phyloP scores from a whole-genome alignment of 257 asterid species.

The Solanum bulbocastanum region DNA sequence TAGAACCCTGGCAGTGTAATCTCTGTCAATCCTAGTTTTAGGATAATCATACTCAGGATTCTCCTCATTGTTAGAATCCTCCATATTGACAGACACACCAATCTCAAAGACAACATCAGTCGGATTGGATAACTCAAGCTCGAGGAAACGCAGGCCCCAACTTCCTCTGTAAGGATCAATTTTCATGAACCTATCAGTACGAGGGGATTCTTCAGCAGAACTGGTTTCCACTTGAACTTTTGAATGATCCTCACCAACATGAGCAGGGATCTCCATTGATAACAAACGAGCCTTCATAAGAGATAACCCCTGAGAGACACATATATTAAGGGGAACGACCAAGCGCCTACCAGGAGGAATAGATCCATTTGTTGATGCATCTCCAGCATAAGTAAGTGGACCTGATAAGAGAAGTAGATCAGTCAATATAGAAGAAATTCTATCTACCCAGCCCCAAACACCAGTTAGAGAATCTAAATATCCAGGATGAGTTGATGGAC shows the following conservation, averaged over 20 bases:
- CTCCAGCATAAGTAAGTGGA: conserved; percentile 36
- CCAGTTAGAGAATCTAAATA: neutral
- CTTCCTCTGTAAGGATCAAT: conserved; percentile 98
- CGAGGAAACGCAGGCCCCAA: conserved; percentile 98
- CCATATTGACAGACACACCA: conserved; percentile 75
- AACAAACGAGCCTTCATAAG: conserved; percentile 90
- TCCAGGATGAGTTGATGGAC: neutral
- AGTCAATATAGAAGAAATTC: conserved; percentile 8
- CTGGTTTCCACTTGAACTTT: conserved; percentile 28
- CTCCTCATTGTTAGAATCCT: conserved; percentile 32
- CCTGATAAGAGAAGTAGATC: conserved; percentile 35
- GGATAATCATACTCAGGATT: conserved; percentile 51
- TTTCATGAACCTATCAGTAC: conserved; percentile 68
- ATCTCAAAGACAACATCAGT: conserved; percentile 94
- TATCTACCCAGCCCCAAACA: neutral
- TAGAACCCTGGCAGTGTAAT: conserved; percentile 82
- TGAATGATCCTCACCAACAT: conserved; percentile 56
- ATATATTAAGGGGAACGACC: conserved; percentile 74
- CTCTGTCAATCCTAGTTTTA: conserved; percentile 92
- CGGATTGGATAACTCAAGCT: conserved; percentile 86
- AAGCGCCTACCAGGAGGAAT: conserved; percentile 85
- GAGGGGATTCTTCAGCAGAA: conserved; percentile 23
- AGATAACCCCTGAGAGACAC: conserved; percentile 77
- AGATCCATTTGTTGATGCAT: conserved; percentile 24
- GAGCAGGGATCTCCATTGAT: conserved; percentile 98